Percentiles rank a stretch among this genome's conserved stretches.
Conservation (phyloP, 177 flowering plant species). For the Vitis hybrid region DNA sequence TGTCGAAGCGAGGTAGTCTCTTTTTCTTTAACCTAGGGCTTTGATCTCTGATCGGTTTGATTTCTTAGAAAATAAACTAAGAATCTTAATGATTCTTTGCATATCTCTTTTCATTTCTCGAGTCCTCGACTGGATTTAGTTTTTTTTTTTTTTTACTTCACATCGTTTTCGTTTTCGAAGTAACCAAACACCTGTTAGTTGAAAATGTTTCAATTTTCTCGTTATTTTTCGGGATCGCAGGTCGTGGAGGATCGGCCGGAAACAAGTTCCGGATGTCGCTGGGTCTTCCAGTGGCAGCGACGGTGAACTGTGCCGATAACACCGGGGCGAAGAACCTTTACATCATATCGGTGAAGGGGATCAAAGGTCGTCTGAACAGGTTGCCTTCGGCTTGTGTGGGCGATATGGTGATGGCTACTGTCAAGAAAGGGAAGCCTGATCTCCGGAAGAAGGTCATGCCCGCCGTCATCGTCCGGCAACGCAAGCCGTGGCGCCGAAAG, state of each 20-base stretch:
- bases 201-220: not conserved
- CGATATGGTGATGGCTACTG: constrained; percentile 94
- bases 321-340: constrained; percentile 87
- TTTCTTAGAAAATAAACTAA: constrained; percentile 2
- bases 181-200: not conserved
- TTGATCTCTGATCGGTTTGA: not conserved
- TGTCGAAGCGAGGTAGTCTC: constrained; percentile 67
- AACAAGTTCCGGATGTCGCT: constrained; percentile 94
- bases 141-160: no score
- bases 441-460: constrained; percentile 92
- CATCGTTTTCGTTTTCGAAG: not conserved
- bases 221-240: constrained; percentile 21
- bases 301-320: constrained; percentile 88
- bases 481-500: constrained; percentile 96
- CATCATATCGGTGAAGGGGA: constrained; percentile 86
- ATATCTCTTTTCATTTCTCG: not conserved
- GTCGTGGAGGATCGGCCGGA: constrained; percentile 86
- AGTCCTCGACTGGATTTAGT: no score
- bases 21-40: not conserved
- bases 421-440: constrained; percentile 90
- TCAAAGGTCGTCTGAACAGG: constrained; percentile 79
- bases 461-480: constrained; percentile 80
- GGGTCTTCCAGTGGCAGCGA: constrained; percentile 94
- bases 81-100: not conserved
- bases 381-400: constrained; percentile 86